phyloP scores from a whole-genome alignment of 108 stramenopile genomes.

The Nannochloropsis oceanica region DNA sequence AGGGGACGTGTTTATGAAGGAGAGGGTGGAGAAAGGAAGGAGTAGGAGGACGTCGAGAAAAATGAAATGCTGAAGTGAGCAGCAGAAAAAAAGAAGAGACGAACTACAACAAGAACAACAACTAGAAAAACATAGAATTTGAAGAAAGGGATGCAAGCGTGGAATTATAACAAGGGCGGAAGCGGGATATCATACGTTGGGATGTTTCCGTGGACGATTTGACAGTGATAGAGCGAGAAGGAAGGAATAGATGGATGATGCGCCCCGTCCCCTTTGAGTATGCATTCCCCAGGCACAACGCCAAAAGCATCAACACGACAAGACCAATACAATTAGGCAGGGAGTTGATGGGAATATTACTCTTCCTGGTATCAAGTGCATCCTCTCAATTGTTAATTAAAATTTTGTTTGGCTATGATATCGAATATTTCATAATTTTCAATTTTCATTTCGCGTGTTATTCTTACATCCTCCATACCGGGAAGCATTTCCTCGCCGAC shows the following conservation, averaged over 20 bases:
- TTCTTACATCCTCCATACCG: too few species aligned
- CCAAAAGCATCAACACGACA: too few species aligned
- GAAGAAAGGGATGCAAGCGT: not conserved
- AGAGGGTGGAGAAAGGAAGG: not conserved
- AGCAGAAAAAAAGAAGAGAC: not conserved
- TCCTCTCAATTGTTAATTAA: too few species aligned
- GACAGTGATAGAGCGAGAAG: not conserved
- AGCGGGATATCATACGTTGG: not conserved
- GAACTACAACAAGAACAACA: not conserved
- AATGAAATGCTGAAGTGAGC: not conserved
- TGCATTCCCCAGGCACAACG: too few species aligned
- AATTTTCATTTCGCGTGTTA: too few species aligned
- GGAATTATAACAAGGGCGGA: not conserved
- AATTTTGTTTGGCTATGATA: too few species aligned
- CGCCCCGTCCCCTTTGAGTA: too few species aligned
- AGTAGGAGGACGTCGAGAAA: not conserved
- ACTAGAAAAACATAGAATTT: not conserved
- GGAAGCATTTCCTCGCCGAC: too few species aligned
- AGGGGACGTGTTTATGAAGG: not conserved
- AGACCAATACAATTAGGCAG: too few species aligned
- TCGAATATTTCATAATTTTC: too few species aligned
- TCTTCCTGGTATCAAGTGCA: too few species aligned
- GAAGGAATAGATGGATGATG: not conserved
- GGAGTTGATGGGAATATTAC: too few species aligned
- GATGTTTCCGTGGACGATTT: not conserved